Percentiles rank a stretch among this genome's conserved stretches.
Conservation (phyloP, 176 grass and related monocot species). For the Bolboschoenus planiculmis region DNA sequence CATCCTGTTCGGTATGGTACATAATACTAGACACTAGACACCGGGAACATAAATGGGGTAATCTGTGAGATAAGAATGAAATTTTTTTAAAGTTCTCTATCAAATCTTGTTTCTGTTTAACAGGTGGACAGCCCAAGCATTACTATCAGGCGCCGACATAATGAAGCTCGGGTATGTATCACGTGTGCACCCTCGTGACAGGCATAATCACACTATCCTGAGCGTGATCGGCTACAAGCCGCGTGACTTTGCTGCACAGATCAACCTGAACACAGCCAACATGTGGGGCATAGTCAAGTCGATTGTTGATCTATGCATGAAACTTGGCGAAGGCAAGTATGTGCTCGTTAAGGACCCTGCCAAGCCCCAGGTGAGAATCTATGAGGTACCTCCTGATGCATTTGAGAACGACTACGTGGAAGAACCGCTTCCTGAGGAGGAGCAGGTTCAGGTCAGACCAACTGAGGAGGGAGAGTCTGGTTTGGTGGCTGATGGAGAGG, state of each 20-base stretch:
- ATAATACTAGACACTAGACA: not conserved
- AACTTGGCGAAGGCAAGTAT: conserved; percentile 78
- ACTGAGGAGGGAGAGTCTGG: conserved; percentile 43
- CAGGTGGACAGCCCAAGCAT: conserved; percentile 64
- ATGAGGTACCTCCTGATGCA: conserved; percentile 62
- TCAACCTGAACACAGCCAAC: conserved; percentile 76
- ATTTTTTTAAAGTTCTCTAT: not conserved
- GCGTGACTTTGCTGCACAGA: conserved; percentile 71
- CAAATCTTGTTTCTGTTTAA: not conserved
- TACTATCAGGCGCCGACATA: conserved; percentile 66
- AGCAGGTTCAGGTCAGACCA: conserved; percentile 48
- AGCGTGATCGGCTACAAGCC: conserved; percentile 77
- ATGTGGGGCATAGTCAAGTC: conserved; percentile 95
- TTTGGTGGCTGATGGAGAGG: conserved; percentile 49
- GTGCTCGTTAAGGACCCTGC: conserved; percentile 75
- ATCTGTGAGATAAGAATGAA: not conserved
- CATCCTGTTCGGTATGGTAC: not conserved
- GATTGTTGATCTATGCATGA: conserved; percentile 79
- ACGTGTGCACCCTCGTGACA: conserved; percentile 57
- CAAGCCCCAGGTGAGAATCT: conserved; percentile 73
- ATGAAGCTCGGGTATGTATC: conserved; percentile 87
- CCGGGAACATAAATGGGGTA: not conserved
- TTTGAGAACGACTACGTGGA: conserved; percentile 95
- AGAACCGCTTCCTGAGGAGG: conserved; percentile 85
- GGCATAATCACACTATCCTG: conserved; percentile 65